Conservation (phyloP, 441 rosid genomes). For the Adansonia madagascariensis region DNA sequence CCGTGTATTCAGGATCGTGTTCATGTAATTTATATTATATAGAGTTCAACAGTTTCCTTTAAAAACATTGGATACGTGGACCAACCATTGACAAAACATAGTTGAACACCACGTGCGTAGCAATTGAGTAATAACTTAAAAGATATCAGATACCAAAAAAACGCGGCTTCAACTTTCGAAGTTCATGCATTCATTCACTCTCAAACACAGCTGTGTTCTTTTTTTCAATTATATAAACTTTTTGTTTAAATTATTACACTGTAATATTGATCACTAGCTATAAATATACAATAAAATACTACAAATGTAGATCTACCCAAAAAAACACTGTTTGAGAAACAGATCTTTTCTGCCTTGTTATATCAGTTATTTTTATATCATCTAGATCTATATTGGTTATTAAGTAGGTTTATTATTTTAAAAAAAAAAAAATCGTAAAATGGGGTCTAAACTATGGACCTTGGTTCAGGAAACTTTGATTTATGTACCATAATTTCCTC, state of each 20-base stretch:
- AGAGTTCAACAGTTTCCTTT: too few relatives aligned
- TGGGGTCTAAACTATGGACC: slow-evolving; percentile 34
- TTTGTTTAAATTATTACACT: background rate
- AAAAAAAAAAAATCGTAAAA: background rate
- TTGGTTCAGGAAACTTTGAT: slow-evolving; percentile 31
- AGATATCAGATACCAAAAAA: background rate
- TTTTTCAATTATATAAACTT: background rate
- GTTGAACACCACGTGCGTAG: slow-evolving; percentile 22
- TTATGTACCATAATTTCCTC: slow-evolving; percentile 34
- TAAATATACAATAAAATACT: slow-evolving; percentile 26
- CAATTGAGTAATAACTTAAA: slow-evolving; percentile 4
- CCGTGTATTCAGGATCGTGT: background rate
- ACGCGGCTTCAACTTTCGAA: slow-evolving; percentile 61
- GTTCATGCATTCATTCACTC: slow-evolving; percentile 36
- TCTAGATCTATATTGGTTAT: slow-evolving; percentile 50
- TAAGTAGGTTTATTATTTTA: slow-evolving; percentile 15
- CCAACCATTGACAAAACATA: slow-evolving; percentile 22
- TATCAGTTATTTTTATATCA: slow-evolving; percentile 34
- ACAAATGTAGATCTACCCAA: slow-evolving; percentile 54
- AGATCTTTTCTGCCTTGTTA: slow-evolving; percentile 35
- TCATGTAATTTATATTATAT: too few relatives aligned
- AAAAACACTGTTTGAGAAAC: slow-evolving; percentile 18
- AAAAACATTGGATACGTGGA: background rate
- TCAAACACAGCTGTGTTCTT: slow-evolving; percentile 36
- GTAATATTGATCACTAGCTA: slow-evolving; percentile 33